These are phyloP conservation scores for Gossypium thurberi DNA, from an alignment of 345 rosid species.

Conservation along the genomic window DNA sequence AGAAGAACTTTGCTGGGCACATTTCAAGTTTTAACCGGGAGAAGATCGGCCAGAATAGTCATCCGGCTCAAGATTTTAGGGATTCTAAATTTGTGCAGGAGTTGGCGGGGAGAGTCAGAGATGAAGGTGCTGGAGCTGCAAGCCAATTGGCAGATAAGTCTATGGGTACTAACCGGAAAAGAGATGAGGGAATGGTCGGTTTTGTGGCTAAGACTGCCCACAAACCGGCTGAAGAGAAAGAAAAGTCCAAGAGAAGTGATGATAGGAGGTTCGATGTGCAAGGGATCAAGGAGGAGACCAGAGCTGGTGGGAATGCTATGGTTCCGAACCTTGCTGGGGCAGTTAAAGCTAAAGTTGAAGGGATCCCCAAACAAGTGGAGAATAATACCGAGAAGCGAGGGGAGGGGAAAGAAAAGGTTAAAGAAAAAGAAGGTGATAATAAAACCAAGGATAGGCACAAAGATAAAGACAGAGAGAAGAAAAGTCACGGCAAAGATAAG, in stretches of 20 bases:
- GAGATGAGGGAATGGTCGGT: conserved; percentile 29
- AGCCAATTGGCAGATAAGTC: conserved; percentile 27
- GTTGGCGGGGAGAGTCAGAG: conserved; percentile 33
- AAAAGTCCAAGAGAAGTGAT: conserved; percentile 27
- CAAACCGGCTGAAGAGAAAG: conserved; percentile 25
- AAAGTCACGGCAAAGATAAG: conserved; percentile 26
- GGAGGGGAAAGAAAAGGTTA: conserved; percentile 30
- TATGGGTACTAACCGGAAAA: conserved; percentile 20
- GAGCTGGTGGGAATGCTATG: conserved; percentile 22
- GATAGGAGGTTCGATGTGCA: conserved; percentile 26
- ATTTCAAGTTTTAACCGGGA: conserved; percentile 26
- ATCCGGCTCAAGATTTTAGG: conserved; percentile 13
- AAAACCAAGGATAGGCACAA: conserved; percentile 22
- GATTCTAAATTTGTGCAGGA: conserved; percentile 33
- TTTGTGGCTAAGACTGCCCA: conserved; percentile 18
- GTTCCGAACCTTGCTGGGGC: conserved; percentile 24
- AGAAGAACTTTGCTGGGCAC: conserved; percentile 22
- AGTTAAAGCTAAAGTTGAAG: conserved; percentile 23
- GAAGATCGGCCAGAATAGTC: conserved; percentile 23
- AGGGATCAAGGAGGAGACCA: conserved; percentile 23
- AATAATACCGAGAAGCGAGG: conserved; percentile 18
- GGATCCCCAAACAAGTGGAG: conserved; percentile 23
- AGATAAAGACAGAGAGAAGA: conserved; percentile 24
- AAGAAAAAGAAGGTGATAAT: conserved; percentile 30
- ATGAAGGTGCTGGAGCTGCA: conserved; percentile 26